A percentile compares a stretch with the other conserved stretches of the same genome.
Evolutionary conservation across 345 rosid genomes (phyloP).

Genomic region (Boechera divaricarpa): DNA sequence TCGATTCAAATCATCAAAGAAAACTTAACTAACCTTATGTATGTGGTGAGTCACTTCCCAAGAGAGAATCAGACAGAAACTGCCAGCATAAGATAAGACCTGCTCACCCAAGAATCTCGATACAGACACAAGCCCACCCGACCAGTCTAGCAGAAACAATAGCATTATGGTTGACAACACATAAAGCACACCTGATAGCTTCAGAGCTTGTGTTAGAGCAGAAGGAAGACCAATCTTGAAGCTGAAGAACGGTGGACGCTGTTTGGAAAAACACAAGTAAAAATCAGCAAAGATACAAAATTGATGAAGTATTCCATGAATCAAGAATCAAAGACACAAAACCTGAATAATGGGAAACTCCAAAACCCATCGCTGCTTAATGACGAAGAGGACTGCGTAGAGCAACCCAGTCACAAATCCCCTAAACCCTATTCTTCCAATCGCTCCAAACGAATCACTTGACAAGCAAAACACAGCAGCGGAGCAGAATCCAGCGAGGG

Average conservation of each 20-base stretch:
- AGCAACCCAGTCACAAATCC: constrained; percentile 74
- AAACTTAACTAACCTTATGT: constrained; percentile 65
- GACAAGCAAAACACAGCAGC: constrained; percentile 51
- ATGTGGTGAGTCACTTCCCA: constrained; percentile 91
- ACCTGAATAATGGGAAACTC: constrained; percentile 96
- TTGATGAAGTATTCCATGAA: neutral
- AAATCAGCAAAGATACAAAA: constrained; percentile 31
- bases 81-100: constrained; percentile 60
- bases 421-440: constrained; percentile 61
- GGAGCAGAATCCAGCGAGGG: constrained; percentile 55
- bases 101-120: constrained; percentile 59
- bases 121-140: constrained; percentile 48
- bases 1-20: neutral
- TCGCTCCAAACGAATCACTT: constrained; percentile 26
- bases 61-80: constrained; percentile 68
- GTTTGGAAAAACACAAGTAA: constrained; percentile 32
- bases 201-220: constrained; percentile 57
- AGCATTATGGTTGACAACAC: constrained; percentile 55
- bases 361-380: constrained; percentile 73
- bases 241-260: constrained; percentile 86
- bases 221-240: constrained; percentile 86
- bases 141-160: constrained; percentile 50
- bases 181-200: constrained; percentile 60
- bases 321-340: neutral
- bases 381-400: constrained; percentile 57